phyloP scores from a whole-genome alignment of 2,329 filamentous ascomycete species.

The Phoma sp. region DNA sequence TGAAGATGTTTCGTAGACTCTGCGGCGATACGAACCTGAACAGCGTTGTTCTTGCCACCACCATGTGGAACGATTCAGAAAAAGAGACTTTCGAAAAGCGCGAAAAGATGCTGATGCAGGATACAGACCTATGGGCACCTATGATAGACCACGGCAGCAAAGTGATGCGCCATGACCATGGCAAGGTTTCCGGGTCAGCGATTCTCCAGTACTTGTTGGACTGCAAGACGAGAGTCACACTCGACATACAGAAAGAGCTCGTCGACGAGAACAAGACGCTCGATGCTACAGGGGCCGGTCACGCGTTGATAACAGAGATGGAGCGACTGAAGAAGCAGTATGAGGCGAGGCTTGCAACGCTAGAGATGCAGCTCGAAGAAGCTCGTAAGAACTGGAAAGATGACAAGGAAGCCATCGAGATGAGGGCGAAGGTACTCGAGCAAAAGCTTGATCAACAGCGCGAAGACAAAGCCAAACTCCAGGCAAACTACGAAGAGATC shows the following conservation, averaged over 20 bases:
- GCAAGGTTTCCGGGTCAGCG: neutral
- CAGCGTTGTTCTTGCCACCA: slow-evolving; percentile 53
- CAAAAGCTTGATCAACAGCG: neutral
- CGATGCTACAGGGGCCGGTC: neutral
- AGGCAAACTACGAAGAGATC: neutral
- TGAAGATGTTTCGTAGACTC: slow-evolving; percentile 55
- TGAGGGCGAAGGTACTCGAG: no score
- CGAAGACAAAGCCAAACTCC: neutral
- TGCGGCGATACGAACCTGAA: slow-evolving; percentile 51
- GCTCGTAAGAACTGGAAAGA: neutral
- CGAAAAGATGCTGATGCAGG: neutral
- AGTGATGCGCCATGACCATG: neutral
- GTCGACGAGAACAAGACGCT: neutral
- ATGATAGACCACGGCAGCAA: neutral
- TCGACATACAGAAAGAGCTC: slow-evolving; percentile 1
- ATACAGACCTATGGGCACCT: neutral
- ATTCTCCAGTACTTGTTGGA: neutral
- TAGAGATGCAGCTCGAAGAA: neutral
- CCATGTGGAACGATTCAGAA: slow-evolving; percentile 45
- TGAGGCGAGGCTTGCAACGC: neutral
- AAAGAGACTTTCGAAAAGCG: neutral
- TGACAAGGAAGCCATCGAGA: neutral
- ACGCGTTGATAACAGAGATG: neutral
- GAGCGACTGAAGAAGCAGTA: neutral
- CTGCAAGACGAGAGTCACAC: neutral